phyloP scores from a whole-genome alignment of 495 filamentous ascomycete species.

The Ascodesmis nigricans region DNA sequence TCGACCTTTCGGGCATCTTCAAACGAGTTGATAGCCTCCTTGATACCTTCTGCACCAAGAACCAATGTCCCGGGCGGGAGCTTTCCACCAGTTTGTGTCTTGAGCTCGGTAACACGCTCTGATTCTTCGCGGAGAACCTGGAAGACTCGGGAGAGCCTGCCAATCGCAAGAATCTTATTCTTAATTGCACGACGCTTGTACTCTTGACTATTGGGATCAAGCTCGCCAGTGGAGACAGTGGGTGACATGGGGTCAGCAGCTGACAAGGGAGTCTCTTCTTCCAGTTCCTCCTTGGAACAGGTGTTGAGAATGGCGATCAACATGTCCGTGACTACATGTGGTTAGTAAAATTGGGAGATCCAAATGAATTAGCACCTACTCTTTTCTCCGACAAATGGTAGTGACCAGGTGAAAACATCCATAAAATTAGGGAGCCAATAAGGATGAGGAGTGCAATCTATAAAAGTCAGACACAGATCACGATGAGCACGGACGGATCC shows the following conservation, averaged over 20 bases:
- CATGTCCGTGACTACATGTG: conserved; percentile 60
- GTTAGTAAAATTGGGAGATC: neutral
- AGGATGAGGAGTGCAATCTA: conserved; percentile 84
- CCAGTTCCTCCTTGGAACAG: conserved; percentile 91
- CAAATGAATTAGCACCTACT: conserved; percentile 10
- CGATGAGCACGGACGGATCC: conserved; percentile 8
- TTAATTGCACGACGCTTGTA: conserved; percentile 86
- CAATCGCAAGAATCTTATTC: conserved; percentile 98
- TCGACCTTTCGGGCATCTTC: conserved; percentile 98
- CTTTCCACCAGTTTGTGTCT: conserved; percentile 83
- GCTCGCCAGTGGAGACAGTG: conserved; percentile 26
- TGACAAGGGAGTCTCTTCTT: conserved; percentile 47
- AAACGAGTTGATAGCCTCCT: conserved; percentile 92
- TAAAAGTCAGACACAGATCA: conserved; percentile 1
- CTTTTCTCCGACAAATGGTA: conserved; percentile 97
- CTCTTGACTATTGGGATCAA: conserved; percentile 66
- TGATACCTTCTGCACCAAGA: conserved; percentile 95
- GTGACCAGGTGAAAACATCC: conserved; percentile 98
- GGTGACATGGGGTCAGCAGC: conserved; percentile 47
- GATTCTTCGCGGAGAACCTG: conserved; percentile 95
- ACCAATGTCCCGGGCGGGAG: conserved; percentile 90
- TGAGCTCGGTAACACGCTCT: conserved; percentile 87
- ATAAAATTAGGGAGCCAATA: conserved; percentile 99
- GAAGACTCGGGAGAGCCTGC: conserved; percentile 90
- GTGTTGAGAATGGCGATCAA: conserved; percentile 95